Conservation (phyloP, 2,329 filamentous ascomycete species). For the Lasiodiplodia hormozganensis region DNA sequence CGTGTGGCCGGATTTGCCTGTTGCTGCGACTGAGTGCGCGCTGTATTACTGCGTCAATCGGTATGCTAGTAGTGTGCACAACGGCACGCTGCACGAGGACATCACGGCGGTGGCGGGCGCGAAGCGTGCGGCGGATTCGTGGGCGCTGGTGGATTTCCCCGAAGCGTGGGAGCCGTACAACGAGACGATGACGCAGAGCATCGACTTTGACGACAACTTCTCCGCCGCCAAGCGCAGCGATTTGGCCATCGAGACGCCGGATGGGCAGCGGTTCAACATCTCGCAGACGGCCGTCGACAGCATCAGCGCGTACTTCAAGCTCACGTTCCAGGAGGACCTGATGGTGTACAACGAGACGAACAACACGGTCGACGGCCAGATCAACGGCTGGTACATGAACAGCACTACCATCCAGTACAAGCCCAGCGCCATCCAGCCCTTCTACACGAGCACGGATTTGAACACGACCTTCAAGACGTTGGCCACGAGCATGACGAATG, state of each 20-base stretch:
- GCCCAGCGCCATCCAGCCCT: constrained; percentile 28
- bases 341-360: neutral
- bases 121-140: neutral
- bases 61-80: constrained; percentile 23
- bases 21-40: constrained; percentile 30
- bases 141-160: neutral
- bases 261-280: constrained; percentile 28
- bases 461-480: constrained; percentile 27
- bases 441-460: constrained; percentile 27
- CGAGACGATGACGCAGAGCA: neutral
- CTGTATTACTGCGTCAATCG: constrained; percentile 32
- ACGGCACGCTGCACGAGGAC: constrained; percentile 7
- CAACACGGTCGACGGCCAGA: neutral
- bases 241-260: neutral
- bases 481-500: constrained; percentile 32
- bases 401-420: constrained; percentile 12
- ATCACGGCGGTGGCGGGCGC: neutral
- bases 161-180: neutral
- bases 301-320: constrained; percentile 28
- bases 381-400: constrained; percentile 28
- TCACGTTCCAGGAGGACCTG: constrained; percentile 1
- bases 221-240: constrained; percentile 13
- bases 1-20: constrained; percentile 14
- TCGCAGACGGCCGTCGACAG: constrained; percentile 28
- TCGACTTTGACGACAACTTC: constrained; percentile 27